Evolutionary conservation across 257 asterid species (phyloP).

Genomic region (Solanum habrochaites): DNA sequence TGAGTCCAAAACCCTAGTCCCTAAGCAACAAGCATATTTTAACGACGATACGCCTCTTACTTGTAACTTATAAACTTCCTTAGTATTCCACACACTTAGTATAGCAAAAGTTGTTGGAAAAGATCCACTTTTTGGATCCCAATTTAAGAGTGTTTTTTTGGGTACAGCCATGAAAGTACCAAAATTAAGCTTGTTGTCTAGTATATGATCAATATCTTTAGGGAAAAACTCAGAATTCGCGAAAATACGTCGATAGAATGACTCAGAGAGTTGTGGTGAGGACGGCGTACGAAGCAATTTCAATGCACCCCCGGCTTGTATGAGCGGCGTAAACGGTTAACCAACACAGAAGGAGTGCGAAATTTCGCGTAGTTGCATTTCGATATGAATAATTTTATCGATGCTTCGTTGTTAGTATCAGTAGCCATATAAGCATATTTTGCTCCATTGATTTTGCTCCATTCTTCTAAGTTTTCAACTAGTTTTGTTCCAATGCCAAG

Average conservation of each 20-base stretch:
- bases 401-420: conserved; percentile 50
- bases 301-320: conserved; percentile 25
- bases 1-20: conserved; percentile 49
- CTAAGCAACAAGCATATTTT: conserved; percentile 42
- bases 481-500: conserved; percentile 73
- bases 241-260: conserved; percentile 33
- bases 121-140: conserved; percentile 28
- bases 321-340: conserved; percentile 73
- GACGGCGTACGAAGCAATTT: conserved; percentile 18
- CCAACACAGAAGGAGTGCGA: conserved; percentile 57
- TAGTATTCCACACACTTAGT: conserved; percentile 66
- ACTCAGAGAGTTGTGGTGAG: conserved; percentile 24
- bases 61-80: conserved; percentile 48
- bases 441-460: conserved; percentile 51
- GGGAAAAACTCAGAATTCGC: conserved; percentile 55
- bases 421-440: conserved; percentile 83
- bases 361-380: conserved; percentile 53
- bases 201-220: conserved; percentile 34
- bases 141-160: conserved; percentile 15
- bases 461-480: conserved; percentile 43
- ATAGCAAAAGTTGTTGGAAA: conserved; percentile 49
- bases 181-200: conserved; percentile 43
- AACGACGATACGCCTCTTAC: conserved; percentile 55
- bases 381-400: conserved; percentile 47
- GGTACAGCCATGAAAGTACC: conserved; percentile 79